Base-by-base conservation (phyloP, 2,329 filamentous ascomycete species). In the Fusarium brevicatenulatum region DNA sequence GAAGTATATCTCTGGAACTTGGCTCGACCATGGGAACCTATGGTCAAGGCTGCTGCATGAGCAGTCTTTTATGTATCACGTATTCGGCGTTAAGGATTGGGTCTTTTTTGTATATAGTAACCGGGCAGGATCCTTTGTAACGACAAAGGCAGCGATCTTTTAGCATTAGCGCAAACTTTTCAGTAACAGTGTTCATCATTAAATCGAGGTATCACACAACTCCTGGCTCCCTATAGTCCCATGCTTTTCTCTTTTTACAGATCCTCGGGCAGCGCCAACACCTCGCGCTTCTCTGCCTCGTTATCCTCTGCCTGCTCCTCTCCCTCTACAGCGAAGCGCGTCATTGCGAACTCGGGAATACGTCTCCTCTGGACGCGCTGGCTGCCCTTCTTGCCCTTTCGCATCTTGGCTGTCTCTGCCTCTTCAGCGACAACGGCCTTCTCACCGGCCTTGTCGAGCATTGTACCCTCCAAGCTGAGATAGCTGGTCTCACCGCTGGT, bases 381-480 rank as follows among this genome's bases (percentile, higher is more conserved):
- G 10, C 77, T 71, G 21, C 80, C 78, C 63, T 81, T 83, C 73
- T 82, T 80, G 66, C 76, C 82, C 69, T 78, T 81, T 54, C 82
- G 78, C 73, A 79, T 67, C 68, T 76, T 76, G 7, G 81, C 80
- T 28, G 82, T 80, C 67, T 88, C 85, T 13, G 86, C 85, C 52
- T 89, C 83, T 36, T 81, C 79, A 43, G 78, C 74, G 23, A 84
- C 78, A 0, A 93, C 83, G 32, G 84, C 83, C 73, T 83, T 85
- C 82, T 97, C 94, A 30, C 91, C 91, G 25, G 89, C 88, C 47
- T 88, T 88, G 52, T 87, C 86, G 55, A 97, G 83, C 88, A 97
- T 91, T n/a, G 93, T 97, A 32, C 95, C 95, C 80, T 96, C 92
- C 70, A 98, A 91, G 75, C 92, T 95, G 68, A 97, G 83, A 79